Base-by-base conservation (phyloP, 2,329 filamentous ascomycete species). In the Epichloe brachyelytri region DNA sequence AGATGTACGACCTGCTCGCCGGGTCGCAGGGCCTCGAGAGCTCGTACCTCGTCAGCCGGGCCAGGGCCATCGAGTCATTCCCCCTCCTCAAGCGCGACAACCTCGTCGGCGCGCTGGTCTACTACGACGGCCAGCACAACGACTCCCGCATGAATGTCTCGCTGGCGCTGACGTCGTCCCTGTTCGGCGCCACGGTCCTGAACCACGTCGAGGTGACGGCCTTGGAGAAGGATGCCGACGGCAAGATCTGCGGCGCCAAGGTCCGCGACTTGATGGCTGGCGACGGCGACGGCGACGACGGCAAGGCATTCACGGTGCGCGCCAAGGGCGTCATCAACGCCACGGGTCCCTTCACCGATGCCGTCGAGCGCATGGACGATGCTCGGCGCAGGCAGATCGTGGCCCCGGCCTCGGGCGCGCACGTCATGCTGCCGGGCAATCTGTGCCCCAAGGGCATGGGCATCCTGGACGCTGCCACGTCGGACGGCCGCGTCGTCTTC, bases 91-190 rank as follows among this genome's bases (percentile, higher is more conserved):
- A 83, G 67, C 82, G 79, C 61, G 80, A 86, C 49, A 80, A 80
- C 55, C 71, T 91, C 15, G 77, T 88, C 49, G 86, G 87, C 57
- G 86, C 86, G 36, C 71, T 91, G 60, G 86, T 91, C 38, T 93
- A 93, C 75, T 91, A 91, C 64, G 84, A 93, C 69, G 86, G 86
- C 55, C 86, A 86, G 52, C 87, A 91, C 72, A 91, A 93, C 63
- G 86, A 93, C 64, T 88, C 86, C 26, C 81, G 86, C 55, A 93
- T 91, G 86, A 91, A 91, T 65, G 82, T 90, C 44, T 88, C 85
- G 10, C 75, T 93, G 46, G 86, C 85, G 20, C 82, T 88, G 73
- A 91, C 86, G 7, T 86, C 86, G 50, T 82, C 85, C 8, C 74
- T 90, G 37, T 90, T 90, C 63, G 87, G 87, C 52, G 82, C 83